A percentile compares a stretch with the other conserved stretches of the same genome.
Evolutionary conservation across 176 grass and related monocot genomes (phyloP).

Genomic region (Hordeum marinum): DNA sequence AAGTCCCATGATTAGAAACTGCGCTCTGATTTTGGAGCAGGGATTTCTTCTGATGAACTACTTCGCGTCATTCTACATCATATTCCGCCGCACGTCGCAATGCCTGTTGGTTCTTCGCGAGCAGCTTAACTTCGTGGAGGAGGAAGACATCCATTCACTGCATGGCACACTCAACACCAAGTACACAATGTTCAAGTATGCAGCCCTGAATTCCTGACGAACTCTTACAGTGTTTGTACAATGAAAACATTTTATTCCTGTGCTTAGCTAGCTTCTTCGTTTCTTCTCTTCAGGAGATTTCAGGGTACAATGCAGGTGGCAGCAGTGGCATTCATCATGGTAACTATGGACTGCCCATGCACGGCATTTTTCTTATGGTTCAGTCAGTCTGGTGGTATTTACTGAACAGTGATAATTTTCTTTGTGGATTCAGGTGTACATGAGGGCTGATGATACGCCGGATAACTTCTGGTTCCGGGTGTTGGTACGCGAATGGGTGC

Average conservation of each 20-base stretch:
- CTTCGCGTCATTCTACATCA: constrained; percentile 68
- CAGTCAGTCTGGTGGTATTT: neutral
- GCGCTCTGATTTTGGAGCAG: constrained; percentile 30
- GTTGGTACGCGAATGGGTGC: constrained; percentile 89
- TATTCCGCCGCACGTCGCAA: constrained; percentile 70
- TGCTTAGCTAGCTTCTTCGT: neutral
- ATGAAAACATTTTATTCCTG: neutral
- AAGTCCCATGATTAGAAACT: neutral
- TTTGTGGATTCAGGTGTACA: constrained; percentile 63
- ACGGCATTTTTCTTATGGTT: neutral
- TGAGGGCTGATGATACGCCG: constrained; percentile 80
- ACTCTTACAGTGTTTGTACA: neutral
- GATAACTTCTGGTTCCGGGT: constrained; percentile 96
- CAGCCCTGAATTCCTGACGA: neutral
- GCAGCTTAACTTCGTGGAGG: constrained; percentile 67
- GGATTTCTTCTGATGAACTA: constrained; percentile 72
- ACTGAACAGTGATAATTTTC: neutral
- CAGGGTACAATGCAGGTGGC: constrained; percentile 93
- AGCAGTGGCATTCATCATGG: constrained; percentile 84
- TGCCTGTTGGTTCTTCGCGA: constrained; percentile 70
- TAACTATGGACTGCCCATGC: constrained; percentile 1
- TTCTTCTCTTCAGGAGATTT: constrained; percentile 62
- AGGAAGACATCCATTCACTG: constrained; percentile 69
- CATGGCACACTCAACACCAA: constrained; percentile 79
- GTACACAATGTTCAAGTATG: constrained; percentile 96